phyloP scores from a whole-genome alignment of 495 filamentous ascomycete genomes.

The Penicillium longicatenatum region DNA sequence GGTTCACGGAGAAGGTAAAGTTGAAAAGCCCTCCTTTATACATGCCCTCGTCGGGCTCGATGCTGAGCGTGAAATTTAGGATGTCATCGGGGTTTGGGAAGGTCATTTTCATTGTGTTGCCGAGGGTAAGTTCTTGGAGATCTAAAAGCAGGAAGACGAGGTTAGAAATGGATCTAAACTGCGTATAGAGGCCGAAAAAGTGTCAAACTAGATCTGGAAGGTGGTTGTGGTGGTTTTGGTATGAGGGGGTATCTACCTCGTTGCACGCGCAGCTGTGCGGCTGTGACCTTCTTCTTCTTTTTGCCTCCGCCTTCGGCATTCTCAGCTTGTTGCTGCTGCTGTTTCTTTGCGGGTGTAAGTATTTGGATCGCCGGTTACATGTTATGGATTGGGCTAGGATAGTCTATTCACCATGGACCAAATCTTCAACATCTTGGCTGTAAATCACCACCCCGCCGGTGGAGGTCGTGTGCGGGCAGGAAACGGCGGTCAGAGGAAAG shows the following conservation, averaged over 20 bases:
- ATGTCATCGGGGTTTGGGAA: constrained; percentile 97
- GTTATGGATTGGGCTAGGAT: not conserved
- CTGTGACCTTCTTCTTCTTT: constrained; percentile 98
- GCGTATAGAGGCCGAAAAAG: not conserved
- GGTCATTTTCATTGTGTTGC: constrained; percentile 85
- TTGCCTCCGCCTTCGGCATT: constrained; percentile 78
- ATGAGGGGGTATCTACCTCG: constrained; percentile 63
- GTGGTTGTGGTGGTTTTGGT: not conserved
- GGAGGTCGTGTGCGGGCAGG: constrained; percentile 1
- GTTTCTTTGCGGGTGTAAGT: constrained; percentile 60
- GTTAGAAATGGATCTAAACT: not conserved
- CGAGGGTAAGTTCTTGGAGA: constrained; percentile 86
- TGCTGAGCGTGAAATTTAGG: constrained; percentile 90
- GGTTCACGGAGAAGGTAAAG: constrained; percentile 89
- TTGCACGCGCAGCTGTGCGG: constrained; percentile 92
- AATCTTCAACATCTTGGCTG: constrained; percentile 90
- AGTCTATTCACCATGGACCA: constrained; percentile 86
- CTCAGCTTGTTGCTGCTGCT: constrained; percentile 86
- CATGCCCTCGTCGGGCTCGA: constrained; percentile 97
- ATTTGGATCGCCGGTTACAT: not conserved
- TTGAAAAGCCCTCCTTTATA: constrained; percentile 88
- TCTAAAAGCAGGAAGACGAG: constrained; percentile 52
- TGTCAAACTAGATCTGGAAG: no score
- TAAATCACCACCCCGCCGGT: constrained; percentile 29
- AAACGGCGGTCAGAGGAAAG: not conserved